Base-by-base conservation (phyloP, 345 rosid genomes). In the Rhodamnia argentea region DNA sequence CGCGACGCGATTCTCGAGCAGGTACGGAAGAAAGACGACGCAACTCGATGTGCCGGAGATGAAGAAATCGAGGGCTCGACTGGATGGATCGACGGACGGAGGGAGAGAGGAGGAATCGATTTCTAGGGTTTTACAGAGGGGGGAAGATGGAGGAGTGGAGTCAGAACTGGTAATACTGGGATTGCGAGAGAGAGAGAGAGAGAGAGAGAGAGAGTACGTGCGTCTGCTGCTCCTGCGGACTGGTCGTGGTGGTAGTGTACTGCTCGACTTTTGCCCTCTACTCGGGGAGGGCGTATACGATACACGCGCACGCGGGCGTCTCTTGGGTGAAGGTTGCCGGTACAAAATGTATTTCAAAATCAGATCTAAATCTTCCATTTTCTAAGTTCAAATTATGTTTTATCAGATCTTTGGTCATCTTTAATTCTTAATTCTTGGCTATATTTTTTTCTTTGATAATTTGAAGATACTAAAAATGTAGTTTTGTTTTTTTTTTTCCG, bases 71-170 rank as follows among this genome's bases (percentile, higher is more conserved):
- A 89, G 64, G 84, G 54, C 60, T 84, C 82, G 78, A 64, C 26
- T 52, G 57, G 22, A 23, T 85, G 84, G 85, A 55, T 51, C 26
- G 24, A 64, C 52, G 70, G 83, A n/a, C 44, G 4, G 44, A 54
- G 85, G 52, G 82, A 44, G 83, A 56, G 52, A 70, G 5, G 51
- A 27, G 85, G 57, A n/a, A n/a, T 85, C 85, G 89, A 87, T 40
- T 22, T 53, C 88, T 88, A 90, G 94, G 94, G 93, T 88, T 91
- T 91, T 90, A 84, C 90, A 87, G 87, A 86, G 50, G 82, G 70
- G 70, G 82, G 84, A 70, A 60, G 78, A 76, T 11, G 85, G 47
- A 60, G 55, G 86, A 7, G 81, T 11, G 59, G 27, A 14, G 32
- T 52, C 70, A n/a, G 87, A 2, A 50, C 32, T 29, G 54, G 47